These are phyloP conservation scores for Lenwebbia sp. DNA, from an alignment of 345 rosid species.

Conservation along the genomic window DNA sequence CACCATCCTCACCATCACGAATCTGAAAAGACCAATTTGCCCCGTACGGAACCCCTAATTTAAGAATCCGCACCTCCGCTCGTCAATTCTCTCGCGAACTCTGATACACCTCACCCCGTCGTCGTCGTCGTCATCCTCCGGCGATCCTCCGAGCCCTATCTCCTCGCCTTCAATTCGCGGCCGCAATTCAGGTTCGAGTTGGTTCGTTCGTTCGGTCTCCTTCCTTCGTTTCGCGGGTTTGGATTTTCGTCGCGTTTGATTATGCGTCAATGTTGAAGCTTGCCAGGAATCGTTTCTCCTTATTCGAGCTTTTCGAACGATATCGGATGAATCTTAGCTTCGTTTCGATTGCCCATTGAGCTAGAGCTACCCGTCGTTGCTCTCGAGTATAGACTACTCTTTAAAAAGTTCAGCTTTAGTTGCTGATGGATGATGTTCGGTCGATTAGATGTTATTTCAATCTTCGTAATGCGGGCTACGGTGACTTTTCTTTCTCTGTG, in stretches of 20 bases:
- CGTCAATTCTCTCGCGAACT: not conserved
- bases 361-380: not conserved
- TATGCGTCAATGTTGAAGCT: not conserved
- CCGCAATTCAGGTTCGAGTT: not conserved
- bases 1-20: not conserved
- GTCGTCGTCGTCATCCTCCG: not conserved
- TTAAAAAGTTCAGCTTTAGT: not conserved
- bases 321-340: not conserved
- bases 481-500: not conserved
- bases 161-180: not conserved
- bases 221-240: not conserved
- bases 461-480: not conserved
- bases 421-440: not conserved
- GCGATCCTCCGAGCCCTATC: not conserved
- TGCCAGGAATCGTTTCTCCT: not conserved
- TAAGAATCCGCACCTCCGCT: not conserved
- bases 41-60: slow-evolving; percentile 11
- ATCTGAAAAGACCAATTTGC: not conserved
- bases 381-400: not conserved
- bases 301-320: not conserved
- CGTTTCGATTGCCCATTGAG: not conserved
- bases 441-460: not conserved
- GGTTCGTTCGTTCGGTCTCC: not conserved
- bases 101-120: not conserved
- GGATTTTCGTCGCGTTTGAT: not conserved